A percentile compares a stretch with the other conserved stretches of the same genome.
These are phyloP conservation scores for Saccharata proteae DNA, from an alignment of 2,329 filamentous ascomycete genomes.

Conservation along the genomic window DNA sequence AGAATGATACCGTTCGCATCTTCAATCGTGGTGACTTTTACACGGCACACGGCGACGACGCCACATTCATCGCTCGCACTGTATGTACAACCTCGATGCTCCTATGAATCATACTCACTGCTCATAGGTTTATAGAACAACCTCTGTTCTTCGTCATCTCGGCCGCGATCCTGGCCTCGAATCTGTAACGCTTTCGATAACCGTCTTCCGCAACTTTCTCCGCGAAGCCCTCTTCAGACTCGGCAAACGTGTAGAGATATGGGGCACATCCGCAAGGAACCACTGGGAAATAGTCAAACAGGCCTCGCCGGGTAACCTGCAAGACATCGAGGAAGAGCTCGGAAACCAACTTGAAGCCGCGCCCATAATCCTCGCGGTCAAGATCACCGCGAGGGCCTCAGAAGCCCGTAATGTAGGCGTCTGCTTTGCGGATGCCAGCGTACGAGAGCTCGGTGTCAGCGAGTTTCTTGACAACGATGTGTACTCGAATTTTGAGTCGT, in stretches of 20 bases:
- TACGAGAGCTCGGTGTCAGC: slow-evolving; percentile 87
- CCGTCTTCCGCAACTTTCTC: slow-evolving; percentile 90
- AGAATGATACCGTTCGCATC: slow-evolving; percentile 69
- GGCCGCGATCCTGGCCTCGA: slow-evolving; percentile 75
- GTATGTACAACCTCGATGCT: slow-evolving; percentile 32
- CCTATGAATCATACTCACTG: too few species aligned
- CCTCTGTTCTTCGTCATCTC: slow-evolving; percentile 82
- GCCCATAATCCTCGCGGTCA: slow-evolving; percentile 90
- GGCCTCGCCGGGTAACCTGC: slow-evolving; percentile 88
- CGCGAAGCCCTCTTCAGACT: slow-evolving; percentile 86
- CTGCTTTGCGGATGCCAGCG: slow-evolving; percentile 94
- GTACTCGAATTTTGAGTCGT: slow-evolving; percentile 93
- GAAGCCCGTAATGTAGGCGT: slow-evolving; percentile 84
- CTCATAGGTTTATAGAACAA: slow-evolving; percentile 82
- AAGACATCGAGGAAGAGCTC: slow-evolving; percentile 93
- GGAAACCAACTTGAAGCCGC: slow-evolving; percentile 77
- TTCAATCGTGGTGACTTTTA: slow-evolving; percentile 95
- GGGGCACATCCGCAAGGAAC: slow-evolving; percentile 65
- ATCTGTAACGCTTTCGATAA: slow-evolving; percentile 90
- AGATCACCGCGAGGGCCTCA: slow-evolving; percentile 74
- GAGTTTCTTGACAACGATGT: slow-evolving; percentile 98
- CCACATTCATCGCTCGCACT: slow-evolving; percentile 68
- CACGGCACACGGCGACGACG: slow-evolving; percentile 81
- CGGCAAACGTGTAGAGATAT: slow-evolving; percentile 85
- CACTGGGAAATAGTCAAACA: slow-evolving; percentile 86